A percentile compares a stretch with the other conserved stretches of the same genome.
phyloP scores from a whole-genome alignment of 352 stramenopile species.

The Phytophthora pistaciae region DNA sequence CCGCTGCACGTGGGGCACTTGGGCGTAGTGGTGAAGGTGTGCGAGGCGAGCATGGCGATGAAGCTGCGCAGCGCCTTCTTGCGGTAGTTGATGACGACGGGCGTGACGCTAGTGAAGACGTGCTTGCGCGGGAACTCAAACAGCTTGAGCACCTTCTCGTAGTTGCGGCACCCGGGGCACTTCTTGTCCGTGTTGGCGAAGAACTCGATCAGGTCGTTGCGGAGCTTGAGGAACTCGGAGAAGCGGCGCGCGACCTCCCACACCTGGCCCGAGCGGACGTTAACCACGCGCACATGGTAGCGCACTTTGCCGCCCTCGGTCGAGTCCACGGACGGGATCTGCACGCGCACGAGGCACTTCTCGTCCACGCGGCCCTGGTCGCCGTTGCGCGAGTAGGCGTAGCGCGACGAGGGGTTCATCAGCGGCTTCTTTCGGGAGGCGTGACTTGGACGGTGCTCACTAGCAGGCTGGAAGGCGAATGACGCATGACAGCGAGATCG shows the following conservation, averaged over 20 bases:
- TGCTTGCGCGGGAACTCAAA: conserved; percentile 90
- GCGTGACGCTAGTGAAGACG: conserved; percentile 81
- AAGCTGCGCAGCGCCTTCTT: conserved; percentile 82
- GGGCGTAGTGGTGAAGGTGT: conserved; percentile 83
- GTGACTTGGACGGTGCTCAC: conserved; percentile 18
- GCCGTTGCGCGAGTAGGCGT: conserved; percentile 87
- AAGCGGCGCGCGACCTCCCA: conserved; percentile 83
- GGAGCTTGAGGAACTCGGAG: conserved; percentile 84
- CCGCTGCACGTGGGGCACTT: conserved; percentile 86
- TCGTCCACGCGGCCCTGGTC: conserved; percentile 66
- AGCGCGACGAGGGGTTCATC: conserved; percentile 65
- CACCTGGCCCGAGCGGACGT: conserved; percentile 68
- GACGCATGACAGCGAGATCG: conserved; percentile 6
- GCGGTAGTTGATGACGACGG: conserved; percentile 83
- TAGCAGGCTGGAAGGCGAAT: conserved; percentile 38
- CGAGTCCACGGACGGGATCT: conserved; percentile 56
- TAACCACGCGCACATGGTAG: conserved; percentile 80
- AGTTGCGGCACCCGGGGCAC: conserved; percentile 85
- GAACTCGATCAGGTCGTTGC: conserved; percentile 71
- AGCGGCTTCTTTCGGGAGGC: conserved; percentile 3
- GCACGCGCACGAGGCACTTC: conserved; percentile 77
- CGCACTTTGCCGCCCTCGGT: conserved; percentile 53
- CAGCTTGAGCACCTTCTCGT: conserved; percentile 80
- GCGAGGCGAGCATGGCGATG: conserved; percentile 73
- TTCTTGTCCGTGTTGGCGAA: conserved; percentile 71